These are phyloP conservation scores for Conticribra weissflogii DNA, from an alignment of 108 stramenopile genomes.

Conservation along the genomic window DNA sequence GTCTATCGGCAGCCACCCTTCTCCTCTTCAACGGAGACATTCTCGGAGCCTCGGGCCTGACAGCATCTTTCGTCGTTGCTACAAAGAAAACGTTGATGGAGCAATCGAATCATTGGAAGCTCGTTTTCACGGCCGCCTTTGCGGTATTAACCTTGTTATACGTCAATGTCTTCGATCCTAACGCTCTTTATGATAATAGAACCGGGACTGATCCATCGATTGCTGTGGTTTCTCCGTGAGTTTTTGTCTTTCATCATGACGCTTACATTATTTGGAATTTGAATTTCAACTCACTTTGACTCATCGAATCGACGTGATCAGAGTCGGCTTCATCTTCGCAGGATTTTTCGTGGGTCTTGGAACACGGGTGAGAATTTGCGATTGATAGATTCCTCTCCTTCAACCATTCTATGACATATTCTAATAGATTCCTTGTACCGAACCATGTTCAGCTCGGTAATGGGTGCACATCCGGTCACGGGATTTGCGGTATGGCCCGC, in stretches of 20 bases:
- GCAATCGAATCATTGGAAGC: constrained; percentile 61
- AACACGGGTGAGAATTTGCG: not conserved
- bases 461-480: constrained; percentile 14
- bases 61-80: constrained; percentile 45
- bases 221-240: constrained; percentile 28
- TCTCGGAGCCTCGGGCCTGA: constrained; percentile 70
- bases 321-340: constrained; percentile 56
- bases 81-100: constrained; percentile 32
- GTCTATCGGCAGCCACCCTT: constrained; percentile 59
- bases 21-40: constrained; percentile 73
- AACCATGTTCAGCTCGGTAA: constrained; percentile 50
- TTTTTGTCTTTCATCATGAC: constrained; percentile 3
- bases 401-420: not conserved
- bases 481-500: constrained; percentile 53
- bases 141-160: constrained; percentile 39
- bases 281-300: not conserved
- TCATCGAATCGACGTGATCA: constrained; percentile 12
- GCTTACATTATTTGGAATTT: not conserved
- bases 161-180: constrained; percentile 35
- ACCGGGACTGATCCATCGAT: constrained; percentile 13
- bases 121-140: constrained; percentile 62
- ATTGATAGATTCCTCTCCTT: not conserved
- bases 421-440: not conserved
- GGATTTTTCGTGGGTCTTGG: constrained; percentile 74
- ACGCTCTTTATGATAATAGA: constrained; percentile 35